These are phyloP conservation scores for Oligophagozyma castellii DNA, from an alignment of 1,139 yeast genomes.

Conservation along the genomic window DNA sequence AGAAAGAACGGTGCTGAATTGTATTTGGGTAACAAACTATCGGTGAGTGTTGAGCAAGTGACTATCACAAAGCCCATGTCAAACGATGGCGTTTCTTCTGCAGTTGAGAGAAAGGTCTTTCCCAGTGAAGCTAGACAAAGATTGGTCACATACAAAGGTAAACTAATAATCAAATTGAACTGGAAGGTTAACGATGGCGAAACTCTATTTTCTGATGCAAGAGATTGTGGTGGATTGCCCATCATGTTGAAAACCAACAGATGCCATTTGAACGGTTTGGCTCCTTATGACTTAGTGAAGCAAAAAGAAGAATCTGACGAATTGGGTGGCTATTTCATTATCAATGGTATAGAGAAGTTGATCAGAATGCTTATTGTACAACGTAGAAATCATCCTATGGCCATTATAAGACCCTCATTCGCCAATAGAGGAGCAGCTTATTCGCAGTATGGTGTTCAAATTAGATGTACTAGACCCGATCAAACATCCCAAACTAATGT, in stretches of 20 bases:
- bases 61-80: constrained; percentile 74
- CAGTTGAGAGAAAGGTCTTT: constrained; percentile 59
- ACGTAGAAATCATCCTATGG: constrained; percentile 97
- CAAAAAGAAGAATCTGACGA: constrained; percentile 89
- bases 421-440: constrained; percentile 88
- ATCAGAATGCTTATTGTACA: constrained; percentile 96
- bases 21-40: constrained; percentile 70
- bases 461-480: constrained; percentile 89
- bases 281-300: constrained; percentile 69
- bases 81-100: constrained; percentile 57
- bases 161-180: constrained; percentile 59
- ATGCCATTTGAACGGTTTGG: constrained; percentile 74
- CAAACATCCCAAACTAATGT: constrained; percentile 97
- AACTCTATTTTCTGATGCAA: constrained; percentile 53
- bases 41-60: constrained; percentile 71
- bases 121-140: constrained; percentile 91
- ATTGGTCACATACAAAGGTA: constrained; percentile 60
- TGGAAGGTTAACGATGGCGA: constrained; percentile 86
- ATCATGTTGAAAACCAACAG: constrained; percentile 81
- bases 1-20: constrained; percentile 26
- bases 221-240: constrained; percentile 90
- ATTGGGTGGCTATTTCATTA: constrained; percentile 90
- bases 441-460: constrained; percentile 83
- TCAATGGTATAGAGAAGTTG: constrained; percentile 92
- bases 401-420: constrained; percentile 87